Percentiles rank a stretch among this genome's conserved stretches.
phyloP scores from a whole-genome alignment of 2,329 filamentous ascomycete species.

The Fusarium sp. region DNA sequence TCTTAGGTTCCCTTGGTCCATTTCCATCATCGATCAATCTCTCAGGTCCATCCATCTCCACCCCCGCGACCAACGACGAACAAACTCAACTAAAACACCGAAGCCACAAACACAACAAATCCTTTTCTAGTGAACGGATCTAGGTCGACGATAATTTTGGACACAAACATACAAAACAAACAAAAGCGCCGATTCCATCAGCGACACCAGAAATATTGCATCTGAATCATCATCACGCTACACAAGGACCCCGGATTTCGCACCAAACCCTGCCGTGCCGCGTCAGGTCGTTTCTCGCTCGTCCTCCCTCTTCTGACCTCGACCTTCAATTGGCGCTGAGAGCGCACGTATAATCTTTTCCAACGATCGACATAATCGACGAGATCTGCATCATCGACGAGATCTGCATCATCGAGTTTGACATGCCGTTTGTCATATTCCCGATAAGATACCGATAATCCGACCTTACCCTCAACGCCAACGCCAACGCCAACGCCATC shows the following conservation, averaged over 20 bases:
- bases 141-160: background rate
- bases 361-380: background rate
- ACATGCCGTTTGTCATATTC: constrained; percentile 21
- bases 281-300: constrained; percentile 21
- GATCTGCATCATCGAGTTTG: constrained; percentile 11
- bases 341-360: constrained; percentile 4
- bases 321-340: constrained; percentile 30
- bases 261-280: constrained; percentile 26
- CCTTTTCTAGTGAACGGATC: background rate
- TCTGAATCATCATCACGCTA: constrained; percentile 24
- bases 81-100: background rate
- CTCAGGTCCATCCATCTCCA: constrained; percentile 21
- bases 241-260: constrained; percentile 26
- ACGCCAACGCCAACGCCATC: background rate
- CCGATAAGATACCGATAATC: constrained; percentile 27
- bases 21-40: constrained; percentile 17
- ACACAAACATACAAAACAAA: background rate
- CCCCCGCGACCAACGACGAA: constrained; percentile 30
- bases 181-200: background rate
- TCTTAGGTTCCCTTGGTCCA: constrained; percentile 25
- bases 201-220: background rate
- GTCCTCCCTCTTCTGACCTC: constrained; percentile 1
- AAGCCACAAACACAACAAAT: background rate
- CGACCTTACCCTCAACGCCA: background rate
- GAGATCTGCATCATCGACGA: constrained; percentile 4